Conservation (phyloP, 2,329 filamentous ascomycete genomes). For the Paraconiothyrium sp. region DNA sequence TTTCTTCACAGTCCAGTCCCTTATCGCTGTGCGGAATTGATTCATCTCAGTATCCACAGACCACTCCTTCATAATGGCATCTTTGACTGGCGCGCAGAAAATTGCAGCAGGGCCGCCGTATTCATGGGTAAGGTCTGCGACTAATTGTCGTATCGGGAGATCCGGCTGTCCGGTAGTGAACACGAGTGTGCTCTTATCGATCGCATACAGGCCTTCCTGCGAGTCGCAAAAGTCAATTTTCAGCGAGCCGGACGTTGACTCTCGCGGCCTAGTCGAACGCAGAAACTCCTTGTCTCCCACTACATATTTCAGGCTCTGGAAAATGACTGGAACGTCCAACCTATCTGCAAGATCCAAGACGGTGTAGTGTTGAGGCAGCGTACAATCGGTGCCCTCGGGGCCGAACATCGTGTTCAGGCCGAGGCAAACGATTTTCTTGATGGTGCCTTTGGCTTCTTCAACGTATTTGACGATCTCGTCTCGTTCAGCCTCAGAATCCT, state of each 20-base stretch:
- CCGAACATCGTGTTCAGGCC: neutral
- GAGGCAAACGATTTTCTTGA: neutral
- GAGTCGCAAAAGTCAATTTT: neutral
- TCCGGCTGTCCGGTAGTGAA: neutral
- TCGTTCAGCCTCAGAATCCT: neutral
- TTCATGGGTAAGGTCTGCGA: conserved; percentile 2
- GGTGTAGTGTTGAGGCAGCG: neutral
- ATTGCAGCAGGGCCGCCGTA: neutral
- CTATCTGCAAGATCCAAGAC: neutral
- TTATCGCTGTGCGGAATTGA: neutral
- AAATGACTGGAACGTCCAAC: neutral
- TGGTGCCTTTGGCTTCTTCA: neutral
- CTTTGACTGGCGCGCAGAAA: neutral
- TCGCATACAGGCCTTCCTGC: neutral
- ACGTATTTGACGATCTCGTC: neutral
- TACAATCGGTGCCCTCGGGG: neutral
- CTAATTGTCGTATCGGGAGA: neutral
- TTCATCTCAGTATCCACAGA: neutral
- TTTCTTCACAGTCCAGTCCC: too few species aligned
- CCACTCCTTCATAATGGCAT: neutral
- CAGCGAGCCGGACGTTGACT: too few species aligned
- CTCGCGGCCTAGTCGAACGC: too few species aligned
- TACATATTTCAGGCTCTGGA: neutral
- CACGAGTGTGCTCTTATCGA: neutral
- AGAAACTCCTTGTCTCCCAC: neutral